Percentiles rank a stretch among this genome's conserved stretches.
These are phyloP conservation scores for Monosporozyma servazzii DNA, from an alignment of 805 yeast genomes.

Conservation along the genomic window DNA sequence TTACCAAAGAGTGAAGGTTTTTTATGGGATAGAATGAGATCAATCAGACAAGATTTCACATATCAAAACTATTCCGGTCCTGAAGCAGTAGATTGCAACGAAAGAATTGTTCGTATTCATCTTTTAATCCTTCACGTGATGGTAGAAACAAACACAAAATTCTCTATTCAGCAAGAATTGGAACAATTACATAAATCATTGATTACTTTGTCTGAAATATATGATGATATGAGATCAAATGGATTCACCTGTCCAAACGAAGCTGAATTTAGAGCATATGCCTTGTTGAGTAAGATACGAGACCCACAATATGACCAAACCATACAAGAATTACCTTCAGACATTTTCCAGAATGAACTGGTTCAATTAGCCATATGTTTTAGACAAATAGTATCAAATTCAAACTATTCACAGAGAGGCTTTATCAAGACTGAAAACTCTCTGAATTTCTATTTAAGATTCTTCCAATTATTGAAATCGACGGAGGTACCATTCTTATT, in stretches of 20 bases:
- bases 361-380: slow-evolving; percentile 68
- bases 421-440: slow-evolving; percentile 46
- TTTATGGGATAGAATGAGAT: slow-evolving; percentile 94
- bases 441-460: slow-evolving; percentile 49
- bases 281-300: slow-evolving; percentile 64
- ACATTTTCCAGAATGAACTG: slow-evolving; percentile 41
- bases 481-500: slow-evolving; percentile 54
- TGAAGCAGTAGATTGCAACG: slow-evolving; percentile 89
- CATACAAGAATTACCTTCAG: slow-evolving; percentile 55
- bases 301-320: slow-evolving; percentile 81
- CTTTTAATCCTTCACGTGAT: slow-evolving; percentile 71
- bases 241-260: slow-evolving; percentile 73
- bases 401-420: slow-evolving; percentile 48
- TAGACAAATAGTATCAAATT: slow-evolving; percentile 57
- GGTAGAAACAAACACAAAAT: slow-evolving; percentile 66
- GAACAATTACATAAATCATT: slow-evolving; percentile 90
- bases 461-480: slow-evolving; percentile 49
- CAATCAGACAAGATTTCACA: slow-evolving; percentile 93
- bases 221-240: slow-evolving; percentile 63
- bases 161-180: slow-evolving; percentile 88
- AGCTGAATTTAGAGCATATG: slow-evolving; percentile 88
- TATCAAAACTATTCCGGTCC: slow-evolving; percentile 90
- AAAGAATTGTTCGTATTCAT: slow-evolving; percentile 83
- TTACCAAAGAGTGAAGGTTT: slow-evolving; percentile 84
- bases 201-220: slow-evolving; percentile 81